These are phyloP conservation scores for Paecilomyces fulvus DNA, from an alignment of 2,329 filamentous ascomycete genomes.

Conservation along the genomic window DNA sequence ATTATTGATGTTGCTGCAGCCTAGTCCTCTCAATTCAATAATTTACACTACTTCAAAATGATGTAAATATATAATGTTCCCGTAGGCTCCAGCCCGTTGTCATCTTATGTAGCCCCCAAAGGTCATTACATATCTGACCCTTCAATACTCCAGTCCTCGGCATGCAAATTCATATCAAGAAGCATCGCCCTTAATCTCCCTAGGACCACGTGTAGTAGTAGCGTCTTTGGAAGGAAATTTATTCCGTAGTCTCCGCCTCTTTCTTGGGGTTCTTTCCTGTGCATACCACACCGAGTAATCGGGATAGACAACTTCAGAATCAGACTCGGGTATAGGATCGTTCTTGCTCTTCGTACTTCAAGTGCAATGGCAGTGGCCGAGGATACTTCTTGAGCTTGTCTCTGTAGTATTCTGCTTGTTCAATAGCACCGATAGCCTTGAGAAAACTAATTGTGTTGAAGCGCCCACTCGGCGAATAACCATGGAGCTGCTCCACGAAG, in stretches of 20 bases:
- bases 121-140: not conserved
- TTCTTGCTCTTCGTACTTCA: not conserved
- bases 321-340: not conserved
- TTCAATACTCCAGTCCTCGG: not conserved
- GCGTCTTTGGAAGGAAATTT: not conserved
- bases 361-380: not conserved
- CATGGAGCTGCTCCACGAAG: no score
- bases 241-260: not conserved
- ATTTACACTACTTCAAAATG: no score
- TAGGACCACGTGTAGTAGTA: not conserved
- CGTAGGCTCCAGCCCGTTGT: no score
- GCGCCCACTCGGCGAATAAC: not conserved
- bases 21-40: no score
- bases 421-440: constrained; percentile 2
- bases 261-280: not conserved
- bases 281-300: not conserved
- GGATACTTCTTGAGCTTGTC: not conserved
- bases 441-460: constrained; percentile 1
- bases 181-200: not conserved
- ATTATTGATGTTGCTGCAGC: no score
- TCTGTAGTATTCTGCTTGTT: constrained; percentile 5
- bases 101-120: no score
- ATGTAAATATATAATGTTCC: no score
- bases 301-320: not conserved
- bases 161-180: not conserved